Evolutionary conservation across 2,329 filamentous ascomycete genomes (phyloP), one percentile per base, ranked within the genome.

Genomic region (Ceratocystis diversiconidia): DNA sequence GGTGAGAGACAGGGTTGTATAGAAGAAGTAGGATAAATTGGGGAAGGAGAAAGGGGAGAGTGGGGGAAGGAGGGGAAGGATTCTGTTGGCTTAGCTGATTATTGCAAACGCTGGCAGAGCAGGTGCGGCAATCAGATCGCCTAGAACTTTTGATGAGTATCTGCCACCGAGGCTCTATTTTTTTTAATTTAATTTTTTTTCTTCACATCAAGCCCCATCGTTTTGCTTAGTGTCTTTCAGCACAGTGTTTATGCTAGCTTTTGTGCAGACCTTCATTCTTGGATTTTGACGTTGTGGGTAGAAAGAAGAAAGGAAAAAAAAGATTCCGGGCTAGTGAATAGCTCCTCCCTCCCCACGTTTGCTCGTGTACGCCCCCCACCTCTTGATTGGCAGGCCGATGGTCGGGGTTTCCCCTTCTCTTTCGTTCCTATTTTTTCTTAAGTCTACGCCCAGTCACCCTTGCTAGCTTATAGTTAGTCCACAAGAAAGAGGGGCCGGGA

Each of bases 381-480:
- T 59, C 28, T 59, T 59, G 52, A 59, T 59, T 59, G 52, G 52
- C 52, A 59, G 52, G 52, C 52, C 52, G 52, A 59, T 59, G 52
- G 52, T 59, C 52, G 52, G 52, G 52, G 52, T 59, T 59, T 59
- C 52, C 52, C 52, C 52, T 59, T 59, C 52, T 59, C 52, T 32
- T 30, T 59, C 28, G 28, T 52, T 52, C 48, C 52, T 59, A 30
- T 30, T 50, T 28, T 50, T 22, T 50, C 46, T 59, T 32, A 30
- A 36, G 28, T 12, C 28, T 25, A 59, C 28, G 46, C 52, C 52
- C 17, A n/a, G 12, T 5, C 12, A 17, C 52, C 52, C 52, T 30
- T 59, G 52, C 52, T 59, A 32, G 52, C 17, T n/a, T 17, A 59
- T n/a, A 19, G 48, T 10, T 59, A 59, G 28, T 8, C 5, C 19